These are phyloP conservation scores for Termitomyces bulborhizus DNA, from an alignment of 768 basidiomycete genomes.

Conservation along the genomic window DNA sequence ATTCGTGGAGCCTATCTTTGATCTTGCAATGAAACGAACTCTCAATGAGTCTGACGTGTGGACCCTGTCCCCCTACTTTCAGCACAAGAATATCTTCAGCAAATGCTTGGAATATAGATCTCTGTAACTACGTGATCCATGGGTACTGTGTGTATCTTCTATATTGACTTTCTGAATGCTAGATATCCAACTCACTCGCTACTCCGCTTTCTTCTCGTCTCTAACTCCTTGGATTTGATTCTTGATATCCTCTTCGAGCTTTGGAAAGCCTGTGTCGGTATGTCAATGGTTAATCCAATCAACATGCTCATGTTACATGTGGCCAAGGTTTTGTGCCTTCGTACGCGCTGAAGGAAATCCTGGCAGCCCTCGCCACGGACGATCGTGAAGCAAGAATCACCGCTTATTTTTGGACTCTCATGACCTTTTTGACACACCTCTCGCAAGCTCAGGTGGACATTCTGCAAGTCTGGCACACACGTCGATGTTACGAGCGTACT, in stretches of 20 bases:
- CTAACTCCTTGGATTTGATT: constrained; percentile 65
- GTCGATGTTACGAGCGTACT: constrained; percentile 66
- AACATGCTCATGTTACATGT: not conserved
- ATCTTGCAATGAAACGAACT: constrained; percentile 44
- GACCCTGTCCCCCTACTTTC: constrained; percentile 61
- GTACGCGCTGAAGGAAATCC: constrained; percentile 58
- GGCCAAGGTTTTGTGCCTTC: constrained; percentile 55
- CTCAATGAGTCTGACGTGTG: constrained; percentile 51
- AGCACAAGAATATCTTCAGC: constrained; percentile 59
- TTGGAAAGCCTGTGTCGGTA: constrained; percentile 53
- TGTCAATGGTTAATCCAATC: constrained; percentile 8
- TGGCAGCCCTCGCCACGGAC: constrained; percentile 40
- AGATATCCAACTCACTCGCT: constrained; percentile 54
- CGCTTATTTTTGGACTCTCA: constrained; percentile 54
- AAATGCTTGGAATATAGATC: constrained; percentile 52
- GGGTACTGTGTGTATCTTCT: not conserved
- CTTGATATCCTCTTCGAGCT: constrained; percentile 52
- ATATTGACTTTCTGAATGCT: not conserved
- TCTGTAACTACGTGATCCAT: constrained; percentile 20
- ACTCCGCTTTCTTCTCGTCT: constrained; percentile 54
- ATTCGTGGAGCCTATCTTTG: constrained; percentile 58
- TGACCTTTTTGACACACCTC: constrained; percentile 55
- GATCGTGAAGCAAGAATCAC: constrained; percentile 32
- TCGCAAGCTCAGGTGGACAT: constrained; percentile 66
- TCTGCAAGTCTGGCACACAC: constrained; percentile 59